Conservation (phyloP, 2,329 filamentous ascomycete species). For the Ceratocystis colombiana region DNA sequence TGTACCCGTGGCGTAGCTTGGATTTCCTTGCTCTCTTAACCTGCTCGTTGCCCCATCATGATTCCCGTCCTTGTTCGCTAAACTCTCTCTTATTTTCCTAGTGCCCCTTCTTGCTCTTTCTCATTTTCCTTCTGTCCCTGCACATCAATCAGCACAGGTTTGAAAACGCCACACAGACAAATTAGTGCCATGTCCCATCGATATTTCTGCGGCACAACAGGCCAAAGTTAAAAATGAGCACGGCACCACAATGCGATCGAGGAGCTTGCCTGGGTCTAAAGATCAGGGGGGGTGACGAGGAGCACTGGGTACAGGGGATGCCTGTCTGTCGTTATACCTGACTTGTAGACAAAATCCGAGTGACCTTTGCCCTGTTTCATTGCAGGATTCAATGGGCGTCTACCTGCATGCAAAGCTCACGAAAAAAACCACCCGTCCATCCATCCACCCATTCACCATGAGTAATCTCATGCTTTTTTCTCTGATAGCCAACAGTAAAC, state of each 20-base stretch:
- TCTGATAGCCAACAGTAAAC: too few species aligned
- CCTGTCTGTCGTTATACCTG: neutral
- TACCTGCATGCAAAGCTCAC: conserved; percentile 6
- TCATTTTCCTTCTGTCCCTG: neutral
- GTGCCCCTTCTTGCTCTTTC: neutral
- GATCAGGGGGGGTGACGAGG: neutral
- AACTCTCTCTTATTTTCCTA: neutral
- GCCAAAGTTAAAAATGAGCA: conserved; percentile 10
- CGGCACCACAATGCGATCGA: neutral
- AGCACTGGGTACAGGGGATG: neutral
- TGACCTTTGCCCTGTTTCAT: neutral
- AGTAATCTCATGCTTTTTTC: too few species aligned
- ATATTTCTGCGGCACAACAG: conserved; percentile 1
- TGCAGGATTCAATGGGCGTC: conserved; percentile 12
- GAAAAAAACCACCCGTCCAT: neutral
- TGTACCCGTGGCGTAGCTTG: neutral
- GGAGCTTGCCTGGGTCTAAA: neutral
- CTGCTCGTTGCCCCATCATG: neutral
- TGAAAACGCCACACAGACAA: conserved; percentile 15
- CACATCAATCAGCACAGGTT: neutral
- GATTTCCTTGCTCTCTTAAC: neutral
- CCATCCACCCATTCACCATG: neutral
- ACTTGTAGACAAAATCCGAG: neutral
- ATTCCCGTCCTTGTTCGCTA: neutral
- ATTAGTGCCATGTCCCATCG: conserved; percentile 4